Evolutionary conservation across 2,329 filamentous ascomycete species (phyloP), one percentile per base, ranked within the genome.

Genomic region (Dendryphion nanum): DNA sequence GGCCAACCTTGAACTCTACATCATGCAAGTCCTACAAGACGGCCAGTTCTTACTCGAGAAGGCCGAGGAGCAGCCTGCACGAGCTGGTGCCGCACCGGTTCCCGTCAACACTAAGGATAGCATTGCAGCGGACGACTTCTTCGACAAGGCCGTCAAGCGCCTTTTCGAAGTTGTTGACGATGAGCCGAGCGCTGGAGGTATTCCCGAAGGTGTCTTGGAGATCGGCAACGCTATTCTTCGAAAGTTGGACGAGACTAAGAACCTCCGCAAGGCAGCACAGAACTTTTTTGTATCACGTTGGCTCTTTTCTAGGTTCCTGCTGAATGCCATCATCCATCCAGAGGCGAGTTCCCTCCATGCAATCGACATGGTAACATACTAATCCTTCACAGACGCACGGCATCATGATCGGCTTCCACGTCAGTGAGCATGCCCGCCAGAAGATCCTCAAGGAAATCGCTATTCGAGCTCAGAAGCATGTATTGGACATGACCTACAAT

Each of bases 11-110:
- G 90, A 96, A 68, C 86, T 89, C 68, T 97, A 91, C 64, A 78
- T 98, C 10, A 93, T 95, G 86, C 87, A 93, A 61, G 88, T 94
- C 43, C 78, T 98, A 20, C 88, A 95, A 67, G 86, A 94, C 54
- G 93, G 93, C 50, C 85, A 89, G 26, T 96, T 96, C 60, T 74
- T 97, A 40, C 75, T 96, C 52, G 89, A 95, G 58, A 83, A 86
- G 58, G 83, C 87, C 55, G 86, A 90, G 64, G 85, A 89, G 58
- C 85, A 88, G 53, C 77, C 66, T 6, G 58, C 85, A 45, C 79
- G 82, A 23, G 82, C 83, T 43, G 75, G 84, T 47, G 78, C 84
- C 5, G 82, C 89, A 66, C 72, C 86, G 28, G 82, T 84, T 38
- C 76, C 82, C 45, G 86, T 86, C 71, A 82, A 82, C 46, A 79